Base-by-base conservation (phyloP, 768 basidiomycete genomes). In the Russula virescens region DNA sequence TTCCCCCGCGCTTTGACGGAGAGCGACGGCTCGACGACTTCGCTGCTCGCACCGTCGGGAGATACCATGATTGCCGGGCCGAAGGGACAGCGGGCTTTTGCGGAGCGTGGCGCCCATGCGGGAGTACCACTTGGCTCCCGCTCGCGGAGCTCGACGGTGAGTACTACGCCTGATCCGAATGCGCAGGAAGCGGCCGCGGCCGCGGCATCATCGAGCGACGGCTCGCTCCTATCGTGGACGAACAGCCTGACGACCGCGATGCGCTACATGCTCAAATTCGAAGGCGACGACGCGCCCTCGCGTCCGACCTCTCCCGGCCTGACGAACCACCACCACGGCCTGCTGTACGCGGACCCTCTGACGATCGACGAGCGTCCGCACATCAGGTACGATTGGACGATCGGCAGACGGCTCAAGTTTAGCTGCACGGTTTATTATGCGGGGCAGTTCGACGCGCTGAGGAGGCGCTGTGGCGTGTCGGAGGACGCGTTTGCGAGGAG, bases 361-460 rank as follows among this genome's bases (percentile, higher is more conserved):
- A 69, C 71, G 5, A 83, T 87, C 38, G 87, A 89, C 69, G 85
- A 87, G 16, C 81, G 82, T 23, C 90, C 91, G 3, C 91, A 94
- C 71, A 84, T 92, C 76, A 88, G 88, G 73, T 89, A 91, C 64
- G 86, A 89, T 62, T 89, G 86, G 82, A 86, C 86, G 2, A 77
- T 91, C 54, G 87, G 89, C 43, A 87, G 87, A 70, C 77, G 83
- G 62, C 74, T 89, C 60, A 86, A 84, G 74, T 85, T 91, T 69
- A 86, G 84, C 70, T 92, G 89, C 70, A 92, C 87, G 18, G 86
- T 87, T 14, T 92, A 91, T 72, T 91, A 88, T 70, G 89, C 91
- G 38, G 83, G 83, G 63, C 87, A 91, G 71, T 94, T 94, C 70
- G 88, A 90, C 69, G 69, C 74, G 26, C 74, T 92, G 23, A 73